A percentile compares a stretch with the other conserved stretches of the same genome.
Conservation (phyloP, 371 early-diverging fungal genomes). For the Phascolomyces articulosus region DNA sequence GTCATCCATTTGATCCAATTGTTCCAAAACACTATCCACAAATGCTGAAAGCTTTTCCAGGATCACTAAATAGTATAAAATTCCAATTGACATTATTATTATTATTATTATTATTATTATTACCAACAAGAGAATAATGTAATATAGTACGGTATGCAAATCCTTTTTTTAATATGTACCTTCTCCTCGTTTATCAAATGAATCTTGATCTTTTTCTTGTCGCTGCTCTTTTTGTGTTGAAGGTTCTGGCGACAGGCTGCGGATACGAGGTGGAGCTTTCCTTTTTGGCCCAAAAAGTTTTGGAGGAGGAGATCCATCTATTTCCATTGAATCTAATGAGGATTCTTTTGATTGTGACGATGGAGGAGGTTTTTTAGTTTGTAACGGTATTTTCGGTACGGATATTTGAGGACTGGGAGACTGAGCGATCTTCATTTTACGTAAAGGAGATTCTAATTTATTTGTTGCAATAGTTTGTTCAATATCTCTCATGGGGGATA, state of each 20-base stretch:
- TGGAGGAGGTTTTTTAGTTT: neutral
- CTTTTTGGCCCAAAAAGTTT: neutral
- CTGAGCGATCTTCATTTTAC: neutral
- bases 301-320: neutral
- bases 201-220: neutral
- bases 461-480: no score
- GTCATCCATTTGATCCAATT: slow-evolving; percentile 5
- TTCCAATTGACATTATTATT: neutral
- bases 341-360: no score
- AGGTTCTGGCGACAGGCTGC: neutral
- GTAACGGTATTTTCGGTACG: neutral
- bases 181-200: slow-evolving; percentile 12
- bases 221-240: neutral
- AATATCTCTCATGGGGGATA: neutral
- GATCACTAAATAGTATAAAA: neutral
- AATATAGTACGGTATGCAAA: no score
- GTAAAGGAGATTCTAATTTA: neutral
- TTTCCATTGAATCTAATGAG: no score
- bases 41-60: slow-evolving; percentile 3
- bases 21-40: slow-evolving; percentile 6
- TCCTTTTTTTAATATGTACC: neutral
- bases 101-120: neutral
- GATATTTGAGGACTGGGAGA: no score
- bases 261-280: neutral
- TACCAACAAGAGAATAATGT: neutral